Base-by-base conservation (phyloP, 768 basidiomycete species). In the Mycena albidolilacea region DNA sequence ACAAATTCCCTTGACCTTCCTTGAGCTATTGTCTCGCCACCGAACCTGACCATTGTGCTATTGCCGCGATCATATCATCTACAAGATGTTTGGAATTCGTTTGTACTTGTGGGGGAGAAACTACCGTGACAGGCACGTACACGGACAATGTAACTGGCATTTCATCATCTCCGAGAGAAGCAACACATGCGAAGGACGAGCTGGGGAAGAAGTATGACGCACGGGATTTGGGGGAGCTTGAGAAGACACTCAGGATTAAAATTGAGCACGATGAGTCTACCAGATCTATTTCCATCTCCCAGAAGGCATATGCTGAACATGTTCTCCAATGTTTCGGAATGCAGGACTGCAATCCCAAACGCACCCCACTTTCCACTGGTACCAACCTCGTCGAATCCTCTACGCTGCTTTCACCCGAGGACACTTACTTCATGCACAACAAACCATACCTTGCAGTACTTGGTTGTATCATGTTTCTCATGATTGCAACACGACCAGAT, bases 261-360 rank as follows among this genome's bases (percentile, higher is more conserved):
- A 70, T 87, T 14, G 57, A 70, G 1, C 73, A 77, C 10, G 71
- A 79, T 37, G 30, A 17, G 5, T 0, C 3, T 0, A 2, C 55
- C 12, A 55, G 66, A 1, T 1, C 66, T 11, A 65, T 86, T 15
- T 74, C 79, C 11, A 66, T 83, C 10, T 80, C 76, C 8, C 83
- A 85, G 59, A 46, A 65, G 0, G 69, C 71, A 4, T 84, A 83
- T 52, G 73, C 83, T n/a, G 62, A 77, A 14, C 58, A 74, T 41
- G 41, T 41, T 41, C 41, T 41, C 41, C 54, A 66, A 15, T 64
- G 77, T 52, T 79, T 79, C 35, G 52, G 60, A 6, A 72, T 72
- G 65, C 12, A 43, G 10, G 65, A 67, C 19, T 60, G 46, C 59
- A 41, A 62, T 12, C 48, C 41, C 17, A 64, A 66, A n/a, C 35